Evolutionary conservation across 129 eudicot species (phyloP).

Genomic region (Silybum marianum): DNA sequence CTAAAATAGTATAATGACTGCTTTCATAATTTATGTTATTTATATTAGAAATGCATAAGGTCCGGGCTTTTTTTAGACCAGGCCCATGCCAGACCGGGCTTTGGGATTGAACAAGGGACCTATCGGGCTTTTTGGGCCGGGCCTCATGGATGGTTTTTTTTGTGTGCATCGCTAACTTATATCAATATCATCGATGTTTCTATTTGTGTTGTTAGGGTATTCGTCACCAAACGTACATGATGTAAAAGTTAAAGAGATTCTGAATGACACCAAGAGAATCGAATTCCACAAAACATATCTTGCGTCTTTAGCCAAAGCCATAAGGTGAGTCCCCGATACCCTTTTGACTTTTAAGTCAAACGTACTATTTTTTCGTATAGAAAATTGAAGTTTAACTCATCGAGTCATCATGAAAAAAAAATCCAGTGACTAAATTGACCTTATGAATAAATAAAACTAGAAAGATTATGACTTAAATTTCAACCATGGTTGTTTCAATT

Average conservation of each 20-base stretch:
- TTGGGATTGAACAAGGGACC: too few species aligned
- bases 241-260: slow-evolving; percentile 35
- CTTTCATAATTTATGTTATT: not conserved
- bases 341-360: slow-evolving; percentile 33
- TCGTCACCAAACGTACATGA: slow-evolving; percentile 35
- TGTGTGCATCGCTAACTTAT: not conserved
- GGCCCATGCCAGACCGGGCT: too few species aligned
- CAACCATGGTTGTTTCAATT: too few species aligned
- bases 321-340: slow-evolving; percentile 50
- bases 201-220: slow-evolving; percentile 48
- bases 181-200: not conserved
- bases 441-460: not conserved
- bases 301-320: slow-evolving; percentile 55
- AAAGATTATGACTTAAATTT: not conserved
- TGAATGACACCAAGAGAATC: slow-evolving; percentile 58
- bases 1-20: not conserved
- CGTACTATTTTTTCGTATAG: not conserved
- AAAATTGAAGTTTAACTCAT: not conserved
- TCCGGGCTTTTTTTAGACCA: too few species aligned
- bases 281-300: slow-evolving; percentile 64
- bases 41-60: not conserved
- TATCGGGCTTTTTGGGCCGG: too few species aligned
- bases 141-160: too few species aligned
- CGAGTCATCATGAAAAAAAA: not conserved
- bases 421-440: not conserved